These are phyloP conservation scores for Picochlorum sp. DNA, from an alignment of 139 green algal species.

Conservation along the genomic window DNA sequence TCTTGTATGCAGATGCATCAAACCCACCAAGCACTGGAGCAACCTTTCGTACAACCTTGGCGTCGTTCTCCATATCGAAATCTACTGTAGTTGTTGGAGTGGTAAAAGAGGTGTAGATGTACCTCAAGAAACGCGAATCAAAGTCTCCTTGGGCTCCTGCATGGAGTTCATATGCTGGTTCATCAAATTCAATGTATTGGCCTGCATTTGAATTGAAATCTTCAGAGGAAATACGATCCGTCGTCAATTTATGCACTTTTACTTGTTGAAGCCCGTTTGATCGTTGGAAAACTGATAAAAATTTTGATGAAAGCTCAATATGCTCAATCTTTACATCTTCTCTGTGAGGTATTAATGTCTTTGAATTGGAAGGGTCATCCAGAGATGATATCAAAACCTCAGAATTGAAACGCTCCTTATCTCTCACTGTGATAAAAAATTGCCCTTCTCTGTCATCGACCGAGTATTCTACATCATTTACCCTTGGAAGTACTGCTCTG, in stretches of 20 bases:
- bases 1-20: conserved; percentile 55
- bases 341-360: conserved; percentile 55
- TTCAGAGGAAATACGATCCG: neutral
- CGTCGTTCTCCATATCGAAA: conserved; percentile 55
- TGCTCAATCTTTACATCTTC: conserved; percentile 68
- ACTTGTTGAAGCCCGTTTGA: conserved; percentile 18
- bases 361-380: conserved; percentile 17
- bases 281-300: conserved; percentile 22
- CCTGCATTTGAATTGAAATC: conserved; percentile 13
- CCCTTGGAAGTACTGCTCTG: conserved; percentile 43
- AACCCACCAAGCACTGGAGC: conserved; percentile 73
- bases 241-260: conserved; percentile 5
- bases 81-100: conserved; percentile 68
- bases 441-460: conserved; percentile 37
- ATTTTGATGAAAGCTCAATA: conserved; percentile 19
- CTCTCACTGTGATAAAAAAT: conserved; percentile 47
- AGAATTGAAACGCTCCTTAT: conserved; percentile 58
- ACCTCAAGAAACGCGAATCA: conserved; percentile 53
- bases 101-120: conserved; percentile 67
- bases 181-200: conserved; percentile 48
- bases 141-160: conserved; percentile 53
- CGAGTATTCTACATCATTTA: conserved; percentile 55
- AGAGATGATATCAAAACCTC: conserved; percentile 61
- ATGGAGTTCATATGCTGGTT: conserved; percentile 56
- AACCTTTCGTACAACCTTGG: conserved; percentile 55